Evolutionary conservation across 495 filamentous ascomycete species (phyloP).

Genomic region (Corynascus novoguineensis): DNA sequence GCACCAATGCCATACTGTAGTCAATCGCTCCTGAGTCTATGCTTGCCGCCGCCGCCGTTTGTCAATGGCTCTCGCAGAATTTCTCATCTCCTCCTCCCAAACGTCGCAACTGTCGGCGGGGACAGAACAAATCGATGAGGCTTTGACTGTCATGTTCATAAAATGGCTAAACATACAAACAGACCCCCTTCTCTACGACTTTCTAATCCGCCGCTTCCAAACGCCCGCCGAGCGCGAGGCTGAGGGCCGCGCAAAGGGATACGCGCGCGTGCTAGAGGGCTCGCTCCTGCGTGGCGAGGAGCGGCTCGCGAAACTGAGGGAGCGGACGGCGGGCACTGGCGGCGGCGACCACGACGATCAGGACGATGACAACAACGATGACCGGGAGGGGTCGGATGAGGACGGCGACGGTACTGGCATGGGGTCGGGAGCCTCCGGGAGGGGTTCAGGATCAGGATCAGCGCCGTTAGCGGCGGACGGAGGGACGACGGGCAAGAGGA

Average conservation of each 20-base stretch:
- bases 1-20: too few species aligned
- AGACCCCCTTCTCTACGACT: slow-evolving; percentile 79
- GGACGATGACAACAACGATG: neutral
- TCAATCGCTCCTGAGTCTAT: too few species aligned
- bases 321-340: slow-evolving; percentile 43
- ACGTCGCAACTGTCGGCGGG: too few species aligned
- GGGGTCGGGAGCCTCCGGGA: neutral
- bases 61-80: too few species aligned
- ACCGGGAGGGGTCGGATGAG: too few species aligned
- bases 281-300: slow-evolving; percentile 69
- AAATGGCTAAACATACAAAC: too few species aligned
- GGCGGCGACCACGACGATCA: slow-evolving; percentile 9
- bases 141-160: too few species aligned
- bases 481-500: neutral
- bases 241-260: slow-evolving; percentile 66
- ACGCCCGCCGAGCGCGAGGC: slow-evolving; percentile 64
- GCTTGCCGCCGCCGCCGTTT: too few species aligned
- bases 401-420: slow-evolving; percentile 10
- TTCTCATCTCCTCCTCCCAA: too few species aligned
- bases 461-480: neutral
- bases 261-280: slow-evolving; percentile 65
- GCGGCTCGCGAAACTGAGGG: slow-evolving; percentile 56
- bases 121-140: too few species aligned
- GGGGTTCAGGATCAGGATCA: neutral
- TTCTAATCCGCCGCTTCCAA: slow-evolving; percentile 72